These are phyloP conservation scores for Talaromyces atroroseus DNA, from an alignment of 2,329 filamentous ascomycete genomes.

Conservation along the genomic window DNA sequence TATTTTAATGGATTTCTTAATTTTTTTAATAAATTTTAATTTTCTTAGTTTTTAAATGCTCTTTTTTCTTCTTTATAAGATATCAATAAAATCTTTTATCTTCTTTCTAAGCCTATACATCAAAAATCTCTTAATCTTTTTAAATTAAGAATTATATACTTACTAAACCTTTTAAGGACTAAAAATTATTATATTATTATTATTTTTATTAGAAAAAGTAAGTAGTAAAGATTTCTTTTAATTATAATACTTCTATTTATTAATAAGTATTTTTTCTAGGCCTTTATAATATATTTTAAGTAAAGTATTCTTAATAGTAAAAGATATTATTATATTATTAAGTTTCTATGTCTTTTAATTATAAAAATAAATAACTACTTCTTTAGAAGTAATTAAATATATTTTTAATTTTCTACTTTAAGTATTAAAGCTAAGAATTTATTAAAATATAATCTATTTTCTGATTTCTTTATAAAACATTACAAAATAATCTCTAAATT, in stretches of 20 bases:
- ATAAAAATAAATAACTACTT: background rate
- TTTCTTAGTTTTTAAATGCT: background rate
- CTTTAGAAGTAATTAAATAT: too few species aligned
- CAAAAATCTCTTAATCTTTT: background rate
- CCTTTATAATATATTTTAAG: background rate
- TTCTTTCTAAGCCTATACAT: background rate
- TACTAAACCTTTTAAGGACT: background rate
- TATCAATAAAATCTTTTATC: background rate
- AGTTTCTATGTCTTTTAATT: background rate
- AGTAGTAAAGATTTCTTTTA: background rate
- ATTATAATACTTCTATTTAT: background rate
- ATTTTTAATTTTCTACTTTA: too few species aligned
- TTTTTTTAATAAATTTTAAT: background rate
- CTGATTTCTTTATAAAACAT: too few species aligned
- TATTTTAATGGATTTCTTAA: background rate
- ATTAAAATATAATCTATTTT: too few species aligned
- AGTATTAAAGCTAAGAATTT: too few species aligned
- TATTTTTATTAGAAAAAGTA: background rate
- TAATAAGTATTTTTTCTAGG: background rate
- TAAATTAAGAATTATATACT: background rate
- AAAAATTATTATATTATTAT: background rate
- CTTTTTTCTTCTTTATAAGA: background rate
- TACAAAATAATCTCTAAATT: too few species aligned
- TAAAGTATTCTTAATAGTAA: background rate
- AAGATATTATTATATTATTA: background rate